A percentile compares a stretch with the other conserved stretches of the same genome.
phyloP scores from a whole-genome alignment of 768 basidiomycete genomes.

The Termitomyces sp. region DNA sequence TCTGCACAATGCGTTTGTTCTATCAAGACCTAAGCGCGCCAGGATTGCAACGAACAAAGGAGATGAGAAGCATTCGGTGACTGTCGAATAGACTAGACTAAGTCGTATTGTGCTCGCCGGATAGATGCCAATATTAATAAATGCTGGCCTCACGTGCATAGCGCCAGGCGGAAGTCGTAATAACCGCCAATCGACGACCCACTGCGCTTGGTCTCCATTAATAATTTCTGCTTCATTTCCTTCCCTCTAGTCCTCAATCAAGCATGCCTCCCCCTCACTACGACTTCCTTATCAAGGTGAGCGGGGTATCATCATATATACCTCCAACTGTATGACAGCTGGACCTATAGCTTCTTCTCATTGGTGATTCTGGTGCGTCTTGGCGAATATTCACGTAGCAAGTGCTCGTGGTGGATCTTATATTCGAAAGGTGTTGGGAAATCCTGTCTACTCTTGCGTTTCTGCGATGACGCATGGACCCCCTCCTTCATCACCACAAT shows the following conservation, averaged over 20 bases:
- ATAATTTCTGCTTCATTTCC: constrained; percentile 1
- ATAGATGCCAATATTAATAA: neutral
- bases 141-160: neutral
- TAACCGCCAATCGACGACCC: neutral
- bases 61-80: neutral
- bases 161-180: neutral
- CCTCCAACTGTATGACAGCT: neutral
- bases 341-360: constrained; percentile 71
- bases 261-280: constrained; percentile 89
- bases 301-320: constrained; percentile 9
- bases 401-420: neutral
- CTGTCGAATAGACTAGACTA: neutral
- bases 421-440: constrained; percentile 80
- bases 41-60: neutral
- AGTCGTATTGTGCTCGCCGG: no score
- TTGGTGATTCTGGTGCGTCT: constrained; percentile 84
- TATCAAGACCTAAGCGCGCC: neutral
- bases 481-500: constrained; percentile 99
- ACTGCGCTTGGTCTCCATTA: neutral
- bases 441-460: constrained; percentile 91
- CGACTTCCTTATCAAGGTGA: constrained; percentile 93
- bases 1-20: neutral
- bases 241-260: constrained; percentile 1
- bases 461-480: constrained; percentile 99
- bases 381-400: neutral